These are phyloP conservation scores for Volvariella surrecta DNA, from an alignment of 1,284 basidiomycete genomes.

Conservation along the genomic window DNA sequence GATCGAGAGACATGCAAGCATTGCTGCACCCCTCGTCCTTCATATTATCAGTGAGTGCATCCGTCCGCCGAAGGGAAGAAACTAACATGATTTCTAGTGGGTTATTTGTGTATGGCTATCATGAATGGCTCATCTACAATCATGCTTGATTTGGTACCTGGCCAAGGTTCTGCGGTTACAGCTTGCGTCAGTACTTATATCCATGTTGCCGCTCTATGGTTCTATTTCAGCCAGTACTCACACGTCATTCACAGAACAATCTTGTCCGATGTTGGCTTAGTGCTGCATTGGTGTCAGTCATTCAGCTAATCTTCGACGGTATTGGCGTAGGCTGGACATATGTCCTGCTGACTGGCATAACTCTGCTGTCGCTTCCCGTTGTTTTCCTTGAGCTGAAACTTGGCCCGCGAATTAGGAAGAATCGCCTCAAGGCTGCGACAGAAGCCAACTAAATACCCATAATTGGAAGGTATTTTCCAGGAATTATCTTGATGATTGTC, in stretches of 20 bases:
- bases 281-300: slow-evolving; percentile 37
- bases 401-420: too few relatives aligned
- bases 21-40: slow-evolving; percentile 51
- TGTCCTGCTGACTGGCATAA: too few relatives aligned
- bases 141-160: slow-evolving; percentile 34
- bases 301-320: slow-evolving; percentile 33
- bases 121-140: slow-evolving; percentile 28
- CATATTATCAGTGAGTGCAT: slow-evolving; percentile 48
- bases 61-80: slow-evolving; percentile 29
- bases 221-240: background rate
- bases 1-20: slow-evolving; percentile 36
- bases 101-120: slow-evolving; percentile 25
- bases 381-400: too few relatives aligned
- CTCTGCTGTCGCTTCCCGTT: too few relatives aligned
- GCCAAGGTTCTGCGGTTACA: slow-evolving; percentile 22
- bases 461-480: too few relatives aligned
- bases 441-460: too few relatives aligned
- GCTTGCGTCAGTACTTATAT: slow-evolving; percentile 17
- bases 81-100: slow-evolving; percentile 32
- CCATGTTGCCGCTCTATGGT: background rate
- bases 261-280: slow-evolving; percentile 39
- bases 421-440: too few relatives aligned
- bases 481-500: too few relatives aligned
- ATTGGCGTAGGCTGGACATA: slow-evolving; percentile 44
- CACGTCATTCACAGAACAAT: slow-evolving; percentile 29